phyloP scores from a whole-genome alignment of 805 yeast genomes.

The Saccharomyces kudriavzevii region DNA sequence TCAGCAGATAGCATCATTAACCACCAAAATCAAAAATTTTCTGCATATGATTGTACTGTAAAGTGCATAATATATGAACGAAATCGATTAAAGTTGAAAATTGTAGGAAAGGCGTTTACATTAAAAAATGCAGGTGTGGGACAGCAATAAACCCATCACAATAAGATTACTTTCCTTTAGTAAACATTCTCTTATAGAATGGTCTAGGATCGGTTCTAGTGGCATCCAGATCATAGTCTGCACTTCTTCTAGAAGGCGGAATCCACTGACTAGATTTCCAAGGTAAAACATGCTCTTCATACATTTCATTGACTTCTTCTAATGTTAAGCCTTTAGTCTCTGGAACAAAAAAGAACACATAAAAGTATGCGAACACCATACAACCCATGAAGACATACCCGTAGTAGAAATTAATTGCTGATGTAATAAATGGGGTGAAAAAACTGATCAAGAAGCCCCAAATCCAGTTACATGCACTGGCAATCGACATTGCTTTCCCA shows the following conservation, averaged over 20 bases:
- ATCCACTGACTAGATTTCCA: slow-evolving; percentile 46
- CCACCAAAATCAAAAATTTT: not conserved
- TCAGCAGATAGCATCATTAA: not conserved
- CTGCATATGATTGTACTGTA: not conserved
- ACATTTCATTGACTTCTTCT: slow-evolving; percentile 73
- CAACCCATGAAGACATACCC: slow-evolving; percentile 63
- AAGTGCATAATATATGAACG: slow-evolving; percentile 11
- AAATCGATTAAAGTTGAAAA: not conserved
- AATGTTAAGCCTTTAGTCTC: slow-evolving; percentile 77
- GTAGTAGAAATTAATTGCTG: slow-evolving; percentile 58
- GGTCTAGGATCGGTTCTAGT: slow-evolving; percentile 25
- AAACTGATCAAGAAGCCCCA: slow-evolving; percentile 62
- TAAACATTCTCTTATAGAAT: slow-evolving; percentile 22
- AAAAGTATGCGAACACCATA: slow-evolving; percentile 49
- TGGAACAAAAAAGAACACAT: slow-evolving; percentile 63
- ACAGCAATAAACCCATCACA: slow-evolving; percentile 21
- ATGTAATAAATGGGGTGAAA: slow-evolving; percentile 67
- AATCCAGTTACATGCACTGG: slow-evolving; percentile 52
- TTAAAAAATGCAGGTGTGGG: slow-evolving; percentile 50
- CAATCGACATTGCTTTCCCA: slow-evolving; percentile 45
- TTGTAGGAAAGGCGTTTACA: no score
- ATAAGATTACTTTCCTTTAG: slow-evolving; percentile 6
- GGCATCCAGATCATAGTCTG: slow-evolving; percentile 23
- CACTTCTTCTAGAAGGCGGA: slow-evolving; percentile 38
- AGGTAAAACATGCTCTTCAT: slow-evolving; percentile 35